phyloP scores from a whole-genome alignment of 805 yeast genomes.

The Candida succiphila region DNA sequence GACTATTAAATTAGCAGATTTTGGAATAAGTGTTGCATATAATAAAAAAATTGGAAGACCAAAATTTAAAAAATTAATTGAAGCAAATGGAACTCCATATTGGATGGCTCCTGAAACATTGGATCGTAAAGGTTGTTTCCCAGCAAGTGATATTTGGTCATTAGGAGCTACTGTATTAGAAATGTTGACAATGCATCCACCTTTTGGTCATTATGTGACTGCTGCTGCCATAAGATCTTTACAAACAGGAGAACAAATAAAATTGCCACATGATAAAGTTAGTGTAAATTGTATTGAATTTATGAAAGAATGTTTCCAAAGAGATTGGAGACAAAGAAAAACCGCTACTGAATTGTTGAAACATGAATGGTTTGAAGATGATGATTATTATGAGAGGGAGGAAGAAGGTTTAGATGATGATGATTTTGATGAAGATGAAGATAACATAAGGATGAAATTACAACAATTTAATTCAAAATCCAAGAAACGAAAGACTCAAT shows the following conservation, averaged over 20 bases:
- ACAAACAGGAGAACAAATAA: conserved; percentile 65
- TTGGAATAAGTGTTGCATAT: conserved; percentile 53
- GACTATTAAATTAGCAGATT: conserved; percentile 63
- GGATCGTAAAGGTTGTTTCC: conserved; percentile 71
- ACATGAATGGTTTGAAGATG: conserved; percentile 48
- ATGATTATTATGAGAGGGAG: neutral
- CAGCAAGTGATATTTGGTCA: conserved; percentile 89
- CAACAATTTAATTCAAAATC: too few relatives aligned
- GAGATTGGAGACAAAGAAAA: conserved; percentile 50
- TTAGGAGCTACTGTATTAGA: conserved; percentile 93
- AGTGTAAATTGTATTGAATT: conserved; percentile 35
- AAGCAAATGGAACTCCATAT: conserved; percentile 68
- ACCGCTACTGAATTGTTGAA: conserved; percentile 43
- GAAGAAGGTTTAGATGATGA: neutral
- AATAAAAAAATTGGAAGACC: conserved; percentile 23
- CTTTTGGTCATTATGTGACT: conserved; percentile 66
- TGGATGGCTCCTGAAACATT: conserved; percentile 99
- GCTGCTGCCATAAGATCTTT: conserved; percentile 80
- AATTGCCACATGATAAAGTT: conserved; percentile 38
- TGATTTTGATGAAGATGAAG: neutral
- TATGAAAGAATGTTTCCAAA: conserved; percentile 58
- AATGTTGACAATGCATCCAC: conserved; percentile 77
- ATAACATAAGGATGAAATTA: too few relatives aligned
- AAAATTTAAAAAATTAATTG: conserved; percentile 16
- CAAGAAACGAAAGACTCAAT: too few relatives aligned